Base-by-base conservation (phyloP, 1,284 basidiomycete genomes). In the Puccinia novopanici region DNA sequence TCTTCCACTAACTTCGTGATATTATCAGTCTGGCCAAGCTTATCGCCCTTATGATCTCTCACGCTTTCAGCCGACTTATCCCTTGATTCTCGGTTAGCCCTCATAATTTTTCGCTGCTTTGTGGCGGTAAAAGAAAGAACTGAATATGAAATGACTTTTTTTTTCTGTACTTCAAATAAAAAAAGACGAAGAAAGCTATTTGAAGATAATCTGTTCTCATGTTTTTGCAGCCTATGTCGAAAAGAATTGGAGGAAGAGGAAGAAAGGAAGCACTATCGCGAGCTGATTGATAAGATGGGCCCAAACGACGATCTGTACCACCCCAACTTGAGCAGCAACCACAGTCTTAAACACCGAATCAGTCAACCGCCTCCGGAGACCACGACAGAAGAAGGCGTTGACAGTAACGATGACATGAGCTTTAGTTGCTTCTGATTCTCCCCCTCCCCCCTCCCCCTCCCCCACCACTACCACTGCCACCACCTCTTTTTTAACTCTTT, bases 131-230 rank as follows among this genome's bases (percentile, higher is more conserved):
- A n/a, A n/a, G n/a, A n/a, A n/a, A n/a, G n/a, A n/a, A n/a, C n/a
- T n/a, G n/a, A n/a, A n/a, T n/a, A n/a, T n/a, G n/a, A n/a, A n/a
- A n/a, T n/a, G n/a, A n/a, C n/a, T n/a, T n/a, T n/a, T n/a, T n/a
- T n/a, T n/a, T n/a, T n/a, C n/a, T n/a, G n/a, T n/a, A n/a, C n/a
- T n/a, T n/a, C n/a, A n/a, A n/a, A n/a, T n/a, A n/a, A n/a, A n/a
- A n/a, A 42, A 80, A n/a, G 78, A 52, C 78, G 78, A 80, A 73
- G 71, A 42, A 80, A 80, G 42, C 45, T 80, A 55, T 80, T 73
- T 34, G 78, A 80, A 54, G 78, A 80, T 61, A 74, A 80, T 63
- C 45, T 74, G 42, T 80, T 80, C 52, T 80, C 78, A 54, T 80
- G 78, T 65, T 80, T 80, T 42, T 80, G 78, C 52, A 73, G 37